Conservation (phyloP, 2,329 filamentous ascomycete species). For the Hymenoscyphus linearis region DNA sequence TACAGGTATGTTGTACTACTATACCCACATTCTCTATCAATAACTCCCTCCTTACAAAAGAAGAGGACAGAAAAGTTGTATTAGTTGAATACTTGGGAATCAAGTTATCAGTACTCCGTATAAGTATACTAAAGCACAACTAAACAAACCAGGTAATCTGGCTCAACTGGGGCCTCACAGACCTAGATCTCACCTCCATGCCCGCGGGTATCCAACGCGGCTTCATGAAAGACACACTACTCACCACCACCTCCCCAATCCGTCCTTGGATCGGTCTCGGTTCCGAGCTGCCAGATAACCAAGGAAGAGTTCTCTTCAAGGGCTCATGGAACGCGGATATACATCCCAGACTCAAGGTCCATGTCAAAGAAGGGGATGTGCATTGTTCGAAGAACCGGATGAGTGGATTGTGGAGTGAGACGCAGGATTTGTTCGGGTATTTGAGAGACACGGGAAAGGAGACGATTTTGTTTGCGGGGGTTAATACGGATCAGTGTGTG, state of each 20-base stretch:
- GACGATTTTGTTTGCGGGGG: constrained; percentile 52
- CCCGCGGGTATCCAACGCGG: constrained; percentile 44
- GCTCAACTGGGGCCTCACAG: constrained; percentile 53
- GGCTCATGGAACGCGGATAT: constrained; percentile 53
- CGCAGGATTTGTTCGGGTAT: constrained; percentile 39
- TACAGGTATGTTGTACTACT: constrained; percentile 39
- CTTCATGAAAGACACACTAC: constrained; percentile 40
- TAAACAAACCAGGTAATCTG: constrained; percentile 42
- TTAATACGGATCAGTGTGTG: constrained; percentile 59
- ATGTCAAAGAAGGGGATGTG: constrained; percentile 40
- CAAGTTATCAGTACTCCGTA: no score
- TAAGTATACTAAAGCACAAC: neutral
- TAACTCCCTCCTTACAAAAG: no score
- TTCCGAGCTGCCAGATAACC: constrained; percentile 40
- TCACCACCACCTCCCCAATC: constrained; percentile 11
- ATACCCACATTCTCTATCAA: no score
- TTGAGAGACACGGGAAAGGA: constrained; percentile 36
- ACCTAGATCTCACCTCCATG: constrained; percentile 44
- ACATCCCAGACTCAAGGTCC: constrained; percentile 40
- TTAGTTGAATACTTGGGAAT: no score
- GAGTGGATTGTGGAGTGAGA: constrained; percentile 48
- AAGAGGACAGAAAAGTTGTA: neutral
- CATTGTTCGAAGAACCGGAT: constrained; percentile 53
- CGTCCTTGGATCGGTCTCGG: constrained; percentile 38
- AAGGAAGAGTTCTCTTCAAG: constrained; percentile 44